Percentiles rank a stretch among this genome's conserved stretches.
Conservation (phyloP, 305 asterid genomes). For the Withania somnifera region DNA sequence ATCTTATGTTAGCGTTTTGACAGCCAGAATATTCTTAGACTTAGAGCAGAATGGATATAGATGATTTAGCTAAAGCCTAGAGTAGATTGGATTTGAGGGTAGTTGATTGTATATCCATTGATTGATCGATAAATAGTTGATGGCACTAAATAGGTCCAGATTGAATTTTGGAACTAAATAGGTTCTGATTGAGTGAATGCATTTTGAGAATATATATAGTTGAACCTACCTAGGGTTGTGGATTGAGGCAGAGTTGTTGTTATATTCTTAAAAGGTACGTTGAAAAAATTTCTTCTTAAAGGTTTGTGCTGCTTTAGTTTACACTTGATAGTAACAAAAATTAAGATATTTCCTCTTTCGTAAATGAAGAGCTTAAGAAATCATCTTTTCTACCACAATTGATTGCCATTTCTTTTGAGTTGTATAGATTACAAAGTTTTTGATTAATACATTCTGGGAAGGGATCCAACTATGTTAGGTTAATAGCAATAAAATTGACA, state of each 20-base stretch:
- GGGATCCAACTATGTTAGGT: background rate
- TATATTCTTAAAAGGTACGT: background rate
- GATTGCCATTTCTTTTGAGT: no score
- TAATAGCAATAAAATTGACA: background rate
- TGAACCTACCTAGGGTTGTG: background rate
- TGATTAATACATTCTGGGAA: background rate
- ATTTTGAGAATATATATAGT: background rate
- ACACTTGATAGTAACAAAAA: no score
- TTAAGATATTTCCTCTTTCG: no score
- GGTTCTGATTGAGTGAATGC: background rate
- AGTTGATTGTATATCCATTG: no score
- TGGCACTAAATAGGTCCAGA: no score
- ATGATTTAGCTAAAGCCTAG: background rate
- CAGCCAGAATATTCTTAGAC: background rate
- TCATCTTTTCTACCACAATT: no score
- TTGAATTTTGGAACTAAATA: background rate
- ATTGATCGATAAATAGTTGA: no score
- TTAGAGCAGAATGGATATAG: background rate
- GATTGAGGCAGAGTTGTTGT: background rate
- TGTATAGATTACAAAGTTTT: no score
- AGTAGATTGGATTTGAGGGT: background rate
- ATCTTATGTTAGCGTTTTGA: background rate
- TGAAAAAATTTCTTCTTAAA: no score
- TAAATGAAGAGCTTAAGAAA: no score
- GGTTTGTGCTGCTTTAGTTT: no score